Evolutionary conservation across 331 rosid genomes (phyloP).

Genomic region (Quercus tomentella): DNA sequence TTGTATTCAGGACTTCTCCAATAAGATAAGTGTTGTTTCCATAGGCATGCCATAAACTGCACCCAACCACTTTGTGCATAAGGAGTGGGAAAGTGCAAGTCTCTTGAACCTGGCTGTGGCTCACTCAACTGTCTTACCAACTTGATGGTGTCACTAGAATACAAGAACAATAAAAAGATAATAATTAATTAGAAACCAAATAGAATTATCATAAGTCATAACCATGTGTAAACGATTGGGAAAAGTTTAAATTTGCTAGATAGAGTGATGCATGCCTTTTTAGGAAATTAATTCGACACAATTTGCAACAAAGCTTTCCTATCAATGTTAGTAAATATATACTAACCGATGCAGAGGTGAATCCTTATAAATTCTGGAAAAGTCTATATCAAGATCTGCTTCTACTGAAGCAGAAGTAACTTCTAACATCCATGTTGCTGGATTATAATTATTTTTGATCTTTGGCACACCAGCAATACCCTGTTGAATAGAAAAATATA

Average conservation of each 20-base stretch:
- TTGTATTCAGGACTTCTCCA: constrained; percentile 94
- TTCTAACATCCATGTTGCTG: constrained; percentile 97
- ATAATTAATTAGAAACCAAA: constrained; percentile 4
- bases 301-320: neutral
- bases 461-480: constrained; percentile 67
- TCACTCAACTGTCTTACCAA: constrained; percentile 58
- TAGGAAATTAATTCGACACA: neutral
- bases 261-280: neutral
- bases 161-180: constrained; percentile 13
- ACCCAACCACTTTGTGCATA: constrained; percentile 62
- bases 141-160: constrained; percentile 50
- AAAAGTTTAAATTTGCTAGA: constrained; percentile 2
- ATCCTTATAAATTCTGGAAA: constrained; percentile 48
- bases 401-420: constrained; percentile 79
- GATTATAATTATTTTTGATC: constrained; percentile 78
- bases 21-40: constrained; percentile 89
- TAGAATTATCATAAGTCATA: neutral
- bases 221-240: neutral
- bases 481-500: constrained; percentile 36
- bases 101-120: constrained; percentile 52
- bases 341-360: constrained; percentile 59
- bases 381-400: constrained; percentile 69
- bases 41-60: constrained; percentile 83
- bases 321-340: constrained; percentile 5
- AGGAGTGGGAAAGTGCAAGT: constrained; percentile 57